Conservation (phyloP, 2,329 filamentous ascomycete genomes). For the Achaetomium macrosporum region DNA sequence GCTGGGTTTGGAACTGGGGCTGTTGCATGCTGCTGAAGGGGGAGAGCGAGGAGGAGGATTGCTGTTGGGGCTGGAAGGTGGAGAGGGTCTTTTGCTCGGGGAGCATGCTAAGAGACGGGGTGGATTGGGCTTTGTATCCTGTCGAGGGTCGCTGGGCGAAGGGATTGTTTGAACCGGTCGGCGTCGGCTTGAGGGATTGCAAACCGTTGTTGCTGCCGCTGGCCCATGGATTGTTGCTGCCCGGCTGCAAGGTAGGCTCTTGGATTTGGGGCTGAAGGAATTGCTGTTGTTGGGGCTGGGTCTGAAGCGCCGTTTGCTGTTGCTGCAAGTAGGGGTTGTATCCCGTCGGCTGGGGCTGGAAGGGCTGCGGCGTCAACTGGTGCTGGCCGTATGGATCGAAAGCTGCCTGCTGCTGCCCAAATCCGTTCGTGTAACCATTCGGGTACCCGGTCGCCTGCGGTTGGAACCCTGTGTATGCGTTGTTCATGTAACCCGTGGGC, state of each 20-base stretch:
- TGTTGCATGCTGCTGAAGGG: constrained; percentile 11
- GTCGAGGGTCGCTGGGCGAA: constrained; percentile 54
- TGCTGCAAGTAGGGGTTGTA: constrained; percentile 33
- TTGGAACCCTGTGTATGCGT: constrained; percentile 51
- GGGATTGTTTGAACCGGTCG: constrained; percentile 96
- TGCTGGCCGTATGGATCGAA: constrained; percentile 60
- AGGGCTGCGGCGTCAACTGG: constrained; percentile 35
- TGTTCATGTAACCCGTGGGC: constrained; percentile 64
- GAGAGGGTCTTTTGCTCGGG: constrained; percentile 78
- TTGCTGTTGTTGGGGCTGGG: constrained; percentile 30
- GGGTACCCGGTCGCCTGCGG: constrained; percentile 35
- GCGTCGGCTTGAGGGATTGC: constrained; percentile 68
- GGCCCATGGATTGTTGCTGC: constrained; percentile 94
- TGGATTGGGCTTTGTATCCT: constrained; percentile 46
- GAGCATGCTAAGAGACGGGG: constrained; percentile 68
- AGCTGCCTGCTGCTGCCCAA: constrained; percentile 58
- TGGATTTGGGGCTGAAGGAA: constrained; percentile 35
- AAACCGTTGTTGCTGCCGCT: constrained; percentile 52
- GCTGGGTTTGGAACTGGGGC: constrained; percentile 41
- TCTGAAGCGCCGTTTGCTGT: constrained; percentile 43
- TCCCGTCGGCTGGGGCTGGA: constrained; percentile 41
- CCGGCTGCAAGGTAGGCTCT: constrained; percentile 63
- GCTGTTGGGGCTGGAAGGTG: constrained; percentile 43
- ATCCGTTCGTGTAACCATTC: constrained; percentile 54
- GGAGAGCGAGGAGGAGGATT: constrained; percentile 34